Evolutionary conservation across 345 rosid species (phyloP).

Genomic region (Lumnitzera littorea): DNA sequence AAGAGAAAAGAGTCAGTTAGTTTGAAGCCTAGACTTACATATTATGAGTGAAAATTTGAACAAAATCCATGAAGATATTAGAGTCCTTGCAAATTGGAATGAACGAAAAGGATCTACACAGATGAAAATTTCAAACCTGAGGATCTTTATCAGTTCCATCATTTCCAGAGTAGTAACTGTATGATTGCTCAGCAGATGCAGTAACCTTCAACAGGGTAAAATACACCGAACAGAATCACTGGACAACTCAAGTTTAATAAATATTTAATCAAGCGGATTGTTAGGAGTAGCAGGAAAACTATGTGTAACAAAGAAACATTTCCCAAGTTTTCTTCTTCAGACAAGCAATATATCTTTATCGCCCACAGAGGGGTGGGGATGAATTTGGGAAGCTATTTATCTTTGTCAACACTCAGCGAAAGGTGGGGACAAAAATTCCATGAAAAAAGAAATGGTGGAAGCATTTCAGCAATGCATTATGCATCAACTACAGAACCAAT

Average conservation of each 20-base stretch:
- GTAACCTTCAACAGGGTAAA: slow-evolving; percentile 30
- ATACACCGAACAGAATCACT: slow-evolving; percentile 1
- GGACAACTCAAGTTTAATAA: not conserved
- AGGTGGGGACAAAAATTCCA: too few relatives aligned
- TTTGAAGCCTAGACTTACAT: not conserved
- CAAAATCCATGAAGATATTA: not conserved
- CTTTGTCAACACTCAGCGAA: too few relatives aligned
- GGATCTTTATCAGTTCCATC: slow-evolving; percentile 85
- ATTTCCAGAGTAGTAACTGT: slow-evolving; percentile 76
- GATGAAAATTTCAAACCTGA: slow-evolving; percentile 45
- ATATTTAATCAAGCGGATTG: too few relatives aligned
- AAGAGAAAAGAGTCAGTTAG: slow-evolving; percentile 1
- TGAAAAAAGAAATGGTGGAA: too few relatives aligned
- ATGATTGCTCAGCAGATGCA: slow-evolving; percentile 55
- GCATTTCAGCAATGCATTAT: not conserved
- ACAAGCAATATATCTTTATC: too few relatives aligned
- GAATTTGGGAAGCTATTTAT: too few relatives aligned
- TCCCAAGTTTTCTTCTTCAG: too few relatives aligned
- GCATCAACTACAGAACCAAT: not conserved
- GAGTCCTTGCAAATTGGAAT: not conserved
- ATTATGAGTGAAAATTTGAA: slow-evolving; percentile 5
- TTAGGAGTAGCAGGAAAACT: too few relatives aligned
- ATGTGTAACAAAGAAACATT: too few relatives aligned
- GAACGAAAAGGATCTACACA: not conserved
- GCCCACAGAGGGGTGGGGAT: too few relatives aligned